A percentile compares a stretch with the other conserved stretches of the same genome.
phyloP scores from a whole-genome alignment of 108 stramenopile genomes.

The Fistulifera solaris region DNA sequence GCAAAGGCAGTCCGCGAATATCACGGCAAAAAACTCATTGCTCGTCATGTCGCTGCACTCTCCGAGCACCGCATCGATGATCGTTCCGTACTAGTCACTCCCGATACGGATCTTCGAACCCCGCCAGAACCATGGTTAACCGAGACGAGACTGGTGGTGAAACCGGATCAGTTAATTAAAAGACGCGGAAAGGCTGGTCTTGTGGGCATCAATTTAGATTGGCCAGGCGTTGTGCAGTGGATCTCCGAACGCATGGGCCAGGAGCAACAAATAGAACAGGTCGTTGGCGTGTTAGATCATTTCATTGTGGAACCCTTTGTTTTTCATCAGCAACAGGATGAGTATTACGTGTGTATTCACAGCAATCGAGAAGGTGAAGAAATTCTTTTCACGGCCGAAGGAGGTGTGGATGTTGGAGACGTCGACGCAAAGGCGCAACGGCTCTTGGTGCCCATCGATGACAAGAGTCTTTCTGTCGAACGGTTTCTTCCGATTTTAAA shows the following conservation, averaged over 20 bases:
- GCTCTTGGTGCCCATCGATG: slow-evolving; percentile 35
- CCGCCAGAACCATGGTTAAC: slow-evolving; percentile 69
- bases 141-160: slow-evolving; percentile 59
- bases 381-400: slow-evolving; percentile 76
- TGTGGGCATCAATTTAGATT: slow-evolving; percentile 74
- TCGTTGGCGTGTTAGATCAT: slow-evolving; percentile 59
- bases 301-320: slow-evolving; percentile 89
- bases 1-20: slow-evolving; percentile 85
- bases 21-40: slow-evolving; percentile 80
- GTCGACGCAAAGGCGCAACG: slow-evolving; percentile 80
- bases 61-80: slow-evolving; percentile 52
- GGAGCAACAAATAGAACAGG: slow-evolving; percentile 50
- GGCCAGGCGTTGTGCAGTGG: slow-evolving; percentile 65
- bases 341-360: slow-evolving; percentile 88
- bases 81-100: slow-evolving; percentile 39
- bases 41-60: slow-evolving; percentile 51
- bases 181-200: slow-evolving; percentile 86
- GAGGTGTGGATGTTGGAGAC: slow-evolving; percentile 89
- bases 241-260: slow-evolving; percentile 59
- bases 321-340: slow-evolving; percentile 68
- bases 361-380: slow-evolving; percentile 72
- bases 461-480: slow-evolving; percentile 15
- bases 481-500: slow-evolving; percentile 26
- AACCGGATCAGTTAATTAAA: slow-evolving; percentile 92
- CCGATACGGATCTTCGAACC: slow-evolving; percentile 31